Evolutionary conservation across 352 stramenopile species (phyloP).

Genomic region (Phytophthora syringae): DNA sequence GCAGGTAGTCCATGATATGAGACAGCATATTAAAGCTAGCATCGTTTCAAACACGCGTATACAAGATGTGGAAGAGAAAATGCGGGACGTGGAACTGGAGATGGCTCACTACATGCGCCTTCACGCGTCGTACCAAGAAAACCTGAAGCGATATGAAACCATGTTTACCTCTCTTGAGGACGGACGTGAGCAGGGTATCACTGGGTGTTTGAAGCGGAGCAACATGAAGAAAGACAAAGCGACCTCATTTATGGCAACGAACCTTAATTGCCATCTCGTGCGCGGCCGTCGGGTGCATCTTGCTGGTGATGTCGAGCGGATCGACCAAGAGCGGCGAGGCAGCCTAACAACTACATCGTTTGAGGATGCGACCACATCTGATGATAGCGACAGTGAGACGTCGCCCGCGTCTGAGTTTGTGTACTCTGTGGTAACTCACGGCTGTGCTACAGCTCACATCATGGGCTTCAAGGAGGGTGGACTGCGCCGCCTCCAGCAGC

Average conservation of each 20-base stretch:
- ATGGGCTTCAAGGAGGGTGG: slow-evolving; percentile 89
- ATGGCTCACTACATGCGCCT: slow-evolving; percentile 71
- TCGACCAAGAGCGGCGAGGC: slow-evolving; percentile 28
- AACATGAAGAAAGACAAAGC: slow-evolving; percentile 89
- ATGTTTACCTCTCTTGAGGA: slow-evolving; percentile 75
- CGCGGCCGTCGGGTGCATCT: slow-evolving; percentile 66
- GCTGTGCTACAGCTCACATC: slow-evolving; percentile 77
- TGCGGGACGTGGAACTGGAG: slow-evolving; percentile 57
- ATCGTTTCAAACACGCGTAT: slow-evolving; percentile 15
- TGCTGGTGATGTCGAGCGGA: slow-evolving; percentile 38
- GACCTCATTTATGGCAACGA: slow-evolving; percentile 87
- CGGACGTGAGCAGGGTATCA: slow-evolving; percentile 84
- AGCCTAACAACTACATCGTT: slow-evolving; percentile 40
- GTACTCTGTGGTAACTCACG: slow-evolving; percentile 81
- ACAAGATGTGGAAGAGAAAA: slow-evolving; percentile 44
- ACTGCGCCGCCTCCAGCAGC: slow-evolving; percentile 62
- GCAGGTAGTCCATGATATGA: slow-evolving; percentile 58
- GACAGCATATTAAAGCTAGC: slow-evolving; percentile 52
- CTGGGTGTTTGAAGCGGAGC: slow-evolving; percentile 82
- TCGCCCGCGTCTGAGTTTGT: slow-evolving; percentile 52
- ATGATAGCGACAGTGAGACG: slow-evolving; percentile 48
- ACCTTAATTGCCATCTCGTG: slow-evolving; percentile 85
- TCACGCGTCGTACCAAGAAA: slow-evolving; percentile 66
- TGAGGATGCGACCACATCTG: slow-evolving; percentile 37
- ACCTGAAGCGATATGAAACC: slow-evolving; percentile 73